Evolutionary conservation across 495 filamentous ascomycete genomes (phyloP).

Genomic region (Paragyromitra xinjiangensis): DNA sequence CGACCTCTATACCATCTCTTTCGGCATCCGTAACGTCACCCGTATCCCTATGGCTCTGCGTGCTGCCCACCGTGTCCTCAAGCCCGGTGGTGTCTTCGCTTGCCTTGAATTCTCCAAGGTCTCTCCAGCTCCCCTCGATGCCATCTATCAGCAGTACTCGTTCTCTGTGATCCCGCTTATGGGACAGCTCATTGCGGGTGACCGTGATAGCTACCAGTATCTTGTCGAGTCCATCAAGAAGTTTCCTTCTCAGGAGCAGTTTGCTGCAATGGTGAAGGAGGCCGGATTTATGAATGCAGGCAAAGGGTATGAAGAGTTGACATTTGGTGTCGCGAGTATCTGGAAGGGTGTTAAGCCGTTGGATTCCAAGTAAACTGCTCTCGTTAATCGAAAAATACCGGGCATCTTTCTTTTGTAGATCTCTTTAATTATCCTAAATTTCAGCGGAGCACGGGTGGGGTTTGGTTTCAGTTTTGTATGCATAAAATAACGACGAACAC

Average conservation of each 20-base stretch:
- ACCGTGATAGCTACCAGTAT: conserved; percentile 97
- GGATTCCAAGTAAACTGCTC: conserved; percentile 36
- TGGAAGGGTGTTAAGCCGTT: conserved; percentile 88
- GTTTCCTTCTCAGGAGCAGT: conserved; percentile 86
- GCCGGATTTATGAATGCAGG: conserved; percentile 86
- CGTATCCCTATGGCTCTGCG: conserved; percentile 79
- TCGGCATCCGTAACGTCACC: conserved; percentile 96
- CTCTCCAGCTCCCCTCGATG: conserved; percentile 71
- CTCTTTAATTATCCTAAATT: conserved; percentile 7
- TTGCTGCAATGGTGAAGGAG: conserved; percentile 83
- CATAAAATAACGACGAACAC: background rate
- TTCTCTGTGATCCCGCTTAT: conserved; percentile 94
- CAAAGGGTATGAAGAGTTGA: conserved; percentile 85
- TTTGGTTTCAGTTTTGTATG: conserved; percentile 21
- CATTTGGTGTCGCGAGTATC: conserved; percentile 89
- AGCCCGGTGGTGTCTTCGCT: conserved; percentile 94
- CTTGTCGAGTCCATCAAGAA: conserved; percentile 96
- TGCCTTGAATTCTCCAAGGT: conserved; percentile 96
- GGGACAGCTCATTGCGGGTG: conserved; percentile 92
- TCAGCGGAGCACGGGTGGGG: conserved; percentile 21
- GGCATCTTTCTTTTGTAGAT: conserved; percentile 25
- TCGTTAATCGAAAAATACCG: background rate
- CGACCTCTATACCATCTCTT: conserved; percentile 96
- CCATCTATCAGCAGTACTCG: conserved; percentile 94
- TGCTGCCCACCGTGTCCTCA: conserved; percentile 86